phyloP scores from a whole-genome alignment of 768 basidiomycete species.

The Suillus subaureus region DNA sequence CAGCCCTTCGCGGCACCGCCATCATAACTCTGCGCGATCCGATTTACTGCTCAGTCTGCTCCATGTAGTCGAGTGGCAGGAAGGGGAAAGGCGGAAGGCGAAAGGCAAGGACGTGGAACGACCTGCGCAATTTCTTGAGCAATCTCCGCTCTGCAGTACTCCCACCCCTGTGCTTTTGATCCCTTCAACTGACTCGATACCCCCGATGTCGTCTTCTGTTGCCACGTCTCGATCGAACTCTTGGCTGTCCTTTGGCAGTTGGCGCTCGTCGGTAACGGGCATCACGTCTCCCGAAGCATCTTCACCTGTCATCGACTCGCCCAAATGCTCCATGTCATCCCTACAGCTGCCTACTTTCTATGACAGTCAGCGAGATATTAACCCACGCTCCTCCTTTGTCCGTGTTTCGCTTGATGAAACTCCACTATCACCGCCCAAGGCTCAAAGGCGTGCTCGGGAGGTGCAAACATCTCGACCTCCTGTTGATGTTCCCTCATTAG shows the following conservation, averaged over 20 bases:
- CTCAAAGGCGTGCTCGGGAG: constrained; percentile 1
- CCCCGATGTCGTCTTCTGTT: constrained; percentile 28
- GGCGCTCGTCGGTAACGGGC: constrained; percentile 41
- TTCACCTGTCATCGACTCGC: constrained; percentile 35
- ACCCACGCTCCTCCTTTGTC: constrained; percentile 37
- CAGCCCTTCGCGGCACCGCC: constrained; percentile 17
- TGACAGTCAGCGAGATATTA: constrained; percentile 36
- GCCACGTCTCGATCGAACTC: constrained; percentile 41
- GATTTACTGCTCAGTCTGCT: constrained; percentile 50
- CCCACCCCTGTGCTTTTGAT: constrained; percentile 21
- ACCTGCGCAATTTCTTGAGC: constrained; percentile 19
- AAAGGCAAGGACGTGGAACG: constrained; percentile 46
- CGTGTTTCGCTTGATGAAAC: constrained; percentile 39
- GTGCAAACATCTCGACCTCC: background rate
- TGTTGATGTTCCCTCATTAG: background rate
- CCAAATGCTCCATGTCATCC: constrained; percentile 26
- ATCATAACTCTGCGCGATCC: constrained; percentile 24
- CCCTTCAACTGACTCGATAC: constrained; percentile 25
- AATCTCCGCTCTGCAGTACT: constrained; percentile 10
- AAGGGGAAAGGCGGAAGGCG: constrained; percentile 38
- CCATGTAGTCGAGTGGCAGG: constrained; percentile 43
- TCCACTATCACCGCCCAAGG: constrained; percentile 32
- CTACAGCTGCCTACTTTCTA: constrained; percentile 30
- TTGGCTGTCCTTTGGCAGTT: constrained; percentile 46
- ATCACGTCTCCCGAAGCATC: constrained; percentile 32